A percentile compares a stretch with the other conserved stretches of the same genome.
Conservation (phyloP, 1,139 yeast genomes). For the Pichia inconspicua region DNA sequence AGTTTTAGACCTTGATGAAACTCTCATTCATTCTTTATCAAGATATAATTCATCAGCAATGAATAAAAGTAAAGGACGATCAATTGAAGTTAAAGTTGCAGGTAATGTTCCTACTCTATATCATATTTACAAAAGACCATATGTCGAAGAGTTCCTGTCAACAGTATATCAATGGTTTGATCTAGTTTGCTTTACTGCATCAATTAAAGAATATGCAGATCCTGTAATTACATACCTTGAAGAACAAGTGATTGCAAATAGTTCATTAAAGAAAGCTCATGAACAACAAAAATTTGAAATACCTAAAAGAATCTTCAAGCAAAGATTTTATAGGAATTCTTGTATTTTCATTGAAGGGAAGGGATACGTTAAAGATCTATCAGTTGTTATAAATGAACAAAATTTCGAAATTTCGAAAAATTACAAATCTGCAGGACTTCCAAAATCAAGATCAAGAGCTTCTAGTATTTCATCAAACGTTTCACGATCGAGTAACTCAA, state of each 20-base stretch:
- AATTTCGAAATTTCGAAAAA: not conserved
- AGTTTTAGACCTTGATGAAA: constrained; percentile 86
- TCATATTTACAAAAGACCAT: constrained; percentile 87
- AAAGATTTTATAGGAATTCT: constrained; percentile 69
- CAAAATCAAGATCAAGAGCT: constrained; percentile 5
- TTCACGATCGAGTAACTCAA: constrained; percentile 9
- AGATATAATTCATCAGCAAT: constrained; percentile 44
- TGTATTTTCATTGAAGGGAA: constrained; percentile 72
- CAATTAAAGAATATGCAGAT: constrained; percentile 92
- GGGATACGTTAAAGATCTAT: constrained; percentile 80
- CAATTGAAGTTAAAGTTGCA: constrained; percentile 74
- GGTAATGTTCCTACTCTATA: constrained; percentile 61
- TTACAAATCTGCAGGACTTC: not conserved
- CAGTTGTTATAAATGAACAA: constrained; percentile 27
- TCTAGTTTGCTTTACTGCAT: constrained; percentile 85
- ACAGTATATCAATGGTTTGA: constrained; percentile 85
- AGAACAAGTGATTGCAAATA: constrained; percentile 31
- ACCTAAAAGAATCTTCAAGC: constrained; percentile 36
- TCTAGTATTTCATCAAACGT: constrained; percentile 1
- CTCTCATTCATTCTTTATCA: constrained; percentile 83
- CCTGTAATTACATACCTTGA: constrained; percentile 92
- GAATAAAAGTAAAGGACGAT: constrained; percentile 38
- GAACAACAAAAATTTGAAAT: constrained; percentile 1
- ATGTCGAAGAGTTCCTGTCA: constrained; percentile 73
- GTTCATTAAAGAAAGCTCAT: constrained; percentile 12